Evolutionary conservation across 2,329 filamentous ascomycete species (phyloP).

Genomic region (Trichoderma brevicompactum): DNA sequence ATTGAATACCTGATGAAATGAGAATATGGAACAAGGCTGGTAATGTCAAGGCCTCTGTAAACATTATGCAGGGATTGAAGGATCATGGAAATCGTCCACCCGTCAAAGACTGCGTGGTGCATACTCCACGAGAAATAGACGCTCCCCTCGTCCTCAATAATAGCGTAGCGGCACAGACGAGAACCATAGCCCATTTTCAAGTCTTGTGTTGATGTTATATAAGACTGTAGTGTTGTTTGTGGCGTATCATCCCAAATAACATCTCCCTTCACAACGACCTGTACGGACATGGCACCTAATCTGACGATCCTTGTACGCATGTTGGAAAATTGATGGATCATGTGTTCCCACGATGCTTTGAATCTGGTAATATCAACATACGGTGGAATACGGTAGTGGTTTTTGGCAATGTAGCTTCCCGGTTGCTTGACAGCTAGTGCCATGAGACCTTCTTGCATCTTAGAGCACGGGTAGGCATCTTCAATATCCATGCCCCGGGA

Average conservation of each 20-base stretch:
- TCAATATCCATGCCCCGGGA: not conserved
- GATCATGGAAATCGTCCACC: not conserved
- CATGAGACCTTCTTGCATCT: constrained; percentile 5
- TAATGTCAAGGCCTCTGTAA: not conserved
- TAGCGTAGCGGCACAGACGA: not conserved
- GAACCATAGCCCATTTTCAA: constrained; percentile 5
- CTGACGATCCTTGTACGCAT: not conserved
- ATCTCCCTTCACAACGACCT: not conserved
- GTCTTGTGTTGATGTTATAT: not conserved
- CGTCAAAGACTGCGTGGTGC: constrained; percentile 1
- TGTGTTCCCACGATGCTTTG: not conserved
- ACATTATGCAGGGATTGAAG: not conserved
- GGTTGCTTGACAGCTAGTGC: constrained; percentile 1
- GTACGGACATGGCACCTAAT: not conserved
- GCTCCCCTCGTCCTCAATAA: not conserved
- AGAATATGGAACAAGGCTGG: not conserved
- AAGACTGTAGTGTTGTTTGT: not conserved
- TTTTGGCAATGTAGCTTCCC: not conserved
- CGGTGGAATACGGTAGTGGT: not conserved
- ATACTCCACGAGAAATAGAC: not conserved
- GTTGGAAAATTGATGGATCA: not conserved
- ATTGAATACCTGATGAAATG: constrained; percentile 5
- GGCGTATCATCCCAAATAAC: not conserved
- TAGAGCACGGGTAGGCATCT: not conserved
- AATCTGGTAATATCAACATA: not conserved